Evolutionary conservation across 2,329 filamentous ascomycete species (phyloP).

Genomic region (Lasiodiplodia theobromae): DNA sequence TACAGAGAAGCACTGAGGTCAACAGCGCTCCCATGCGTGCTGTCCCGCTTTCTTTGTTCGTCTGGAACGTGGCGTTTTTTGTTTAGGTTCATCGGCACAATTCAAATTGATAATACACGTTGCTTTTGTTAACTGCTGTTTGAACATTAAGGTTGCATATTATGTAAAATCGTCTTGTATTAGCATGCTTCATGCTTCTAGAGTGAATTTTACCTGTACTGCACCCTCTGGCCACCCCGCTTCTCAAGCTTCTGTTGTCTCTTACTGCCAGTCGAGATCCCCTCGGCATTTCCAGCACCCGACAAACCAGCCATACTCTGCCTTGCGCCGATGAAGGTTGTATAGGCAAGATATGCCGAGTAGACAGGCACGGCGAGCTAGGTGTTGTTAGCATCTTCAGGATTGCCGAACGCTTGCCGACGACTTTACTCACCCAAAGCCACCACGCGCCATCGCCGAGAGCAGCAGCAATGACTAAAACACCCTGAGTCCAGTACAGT

Average conservation of each 20-base stretch:
- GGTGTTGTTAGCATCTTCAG: slow-evolving; percentile 9
- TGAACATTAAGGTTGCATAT: background rate
- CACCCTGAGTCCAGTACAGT: slow-evolving; percentile 91
- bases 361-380: slow-evolving; percentile 55
- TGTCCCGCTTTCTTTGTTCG: background rate
- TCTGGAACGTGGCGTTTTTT: background rate
- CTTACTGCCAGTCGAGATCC: slow-evolving; percentile 48
- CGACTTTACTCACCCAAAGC: slow-evolving; percentile 56
- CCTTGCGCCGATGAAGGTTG: slow-evolving; percentile 54
- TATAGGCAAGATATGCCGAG: slow-evolving; percentile 53
- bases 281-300: slow-evolving; percentile 42
- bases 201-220: slow-evolving; percentile 50
- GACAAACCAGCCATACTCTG: slow-evolving; percentile 51
- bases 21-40: background rate
- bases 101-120: background rate
- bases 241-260: slow-evolving; percentile 60
- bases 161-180: background rate
- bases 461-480: slow-evolving; percentile 72
- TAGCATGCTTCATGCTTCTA: background rate
- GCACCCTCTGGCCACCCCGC: slow-evolving; percentile 57
- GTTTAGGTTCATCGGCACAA: background rate
- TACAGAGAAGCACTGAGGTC: background rate
- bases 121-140: background rate
- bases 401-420: background rate
- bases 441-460: slow-evolving; percentile 84